Conservation (phyloP, 106 monocot species). For the Agapanthus africanus region DNA sequence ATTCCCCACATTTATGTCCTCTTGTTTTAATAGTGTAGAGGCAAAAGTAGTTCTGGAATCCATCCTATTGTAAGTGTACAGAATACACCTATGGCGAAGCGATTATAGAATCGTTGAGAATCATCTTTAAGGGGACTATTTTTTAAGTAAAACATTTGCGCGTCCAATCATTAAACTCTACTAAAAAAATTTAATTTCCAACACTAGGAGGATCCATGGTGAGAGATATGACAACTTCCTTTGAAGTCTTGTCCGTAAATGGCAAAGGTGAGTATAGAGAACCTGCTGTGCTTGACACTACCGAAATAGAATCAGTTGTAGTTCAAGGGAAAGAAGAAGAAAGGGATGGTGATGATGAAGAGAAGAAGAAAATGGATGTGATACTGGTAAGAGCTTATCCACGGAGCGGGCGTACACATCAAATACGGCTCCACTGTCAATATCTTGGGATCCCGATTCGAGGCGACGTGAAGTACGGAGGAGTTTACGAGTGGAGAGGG, state of each 20-base stretch:
- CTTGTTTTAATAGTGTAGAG: no score
- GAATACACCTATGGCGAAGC: no score
- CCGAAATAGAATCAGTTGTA: slow-evolving; percentile 22
- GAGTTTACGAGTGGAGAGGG: slow-evolving; percentile 60
- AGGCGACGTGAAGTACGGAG: slow-evolving; percentile 91
- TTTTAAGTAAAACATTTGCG: no score
- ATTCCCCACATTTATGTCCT: no score
- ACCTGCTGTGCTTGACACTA: slow-evolving; percentile 7
- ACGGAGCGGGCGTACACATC: slow-evolving; percentile 84
- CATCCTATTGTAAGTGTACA: no score
- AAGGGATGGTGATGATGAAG: slow-evolving; percentile 1
- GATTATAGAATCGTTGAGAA: no score
- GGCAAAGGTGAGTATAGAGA: slow-evolving; percentile 19
- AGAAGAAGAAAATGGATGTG: no score
- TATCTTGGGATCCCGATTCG: slow-evolving; percentile 67
- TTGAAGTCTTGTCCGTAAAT: slow-evolving; percentile 49
- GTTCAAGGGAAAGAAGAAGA: slow-evolving; percentile 17
- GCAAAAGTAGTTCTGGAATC: no score
- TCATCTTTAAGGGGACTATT: no score
- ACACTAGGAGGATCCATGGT: slow-evolving; percentile 70
- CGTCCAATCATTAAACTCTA: no score
- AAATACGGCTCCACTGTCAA: slow-evolving; percentile 89
- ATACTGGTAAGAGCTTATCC: slow-evolving; percentile 72
- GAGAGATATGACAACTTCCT: slow-evolving; percentile 58
- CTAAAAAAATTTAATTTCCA: no score